These are phyloP conservation scores for Mycocentrospora acerina DNA, from an alignment of 2,329 filamentous ascomycete species.

Conservation along the genomic window DNA sequence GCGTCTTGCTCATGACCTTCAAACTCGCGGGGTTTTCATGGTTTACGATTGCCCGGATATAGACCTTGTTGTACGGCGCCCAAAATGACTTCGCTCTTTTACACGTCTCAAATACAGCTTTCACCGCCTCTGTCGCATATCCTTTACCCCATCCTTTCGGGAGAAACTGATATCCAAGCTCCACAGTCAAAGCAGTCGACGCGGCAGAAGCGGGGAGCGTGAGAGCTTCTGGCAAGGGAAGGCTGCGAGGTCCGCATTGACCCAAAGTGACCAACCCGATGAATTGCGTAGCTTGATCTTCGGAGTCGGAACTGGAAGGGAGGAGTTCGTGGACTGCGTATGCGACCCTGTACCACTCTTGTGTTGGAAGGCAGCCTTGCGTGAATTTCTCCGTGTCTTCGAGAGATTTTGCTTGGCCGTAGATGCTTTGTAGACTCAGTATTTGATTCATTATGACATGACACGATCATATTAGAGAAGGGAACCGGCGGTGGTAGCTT, in stretches of 20 bases:
- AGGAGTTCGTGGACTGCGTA: constrained; percentile 26
- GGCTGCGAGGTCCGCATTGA: constrained; percentile 1
- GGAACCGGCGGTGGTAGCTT: neutral
- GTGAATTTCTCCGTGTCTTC: constrained; percentile 23
- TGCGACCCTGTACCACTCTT: constrained; percentile 16
- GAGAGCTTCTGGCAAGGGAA: constrained; percentile 2
- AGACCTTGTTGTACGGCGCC: constrained; percentile 22
- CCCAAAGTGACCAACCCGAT: constrained; percentile 20
- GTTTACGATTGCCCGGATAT: constrained; percentile 27
- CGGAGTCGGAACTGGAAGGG: neutral
- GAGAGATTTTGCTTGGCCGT: constrained; percentile 18
- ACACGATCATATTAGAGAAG: neutral
- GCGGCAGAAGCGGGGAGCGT: constrained; percentile 9
- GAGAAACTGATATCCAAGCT: constrained; percentile 41
- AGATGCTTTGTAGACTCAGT: constrained; percentile 13
- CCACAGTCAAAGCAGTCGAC: constrained; percentile 22
- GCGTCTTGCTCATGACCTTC: constrained; percentile 25
- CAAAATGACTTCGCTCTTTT: constrained; percentile 17
- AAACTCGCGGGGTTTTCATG: constrained; percentile 19
- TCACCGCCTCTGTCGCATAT: constrained; percentile 42
- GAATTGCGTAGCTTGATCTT: constrained; percentile 3
- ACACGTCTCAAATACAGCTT: constrained; percentile 29
- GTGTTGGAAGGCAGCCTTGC: constrained; percentile 8
- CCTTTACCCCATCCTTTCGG: constrained; percentile 37
- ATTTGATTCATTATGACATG: neutral